Evolutionary conservation across 163 green algal genomes (phyloP).

Genomic region (Prototheca cutis): DNA sequence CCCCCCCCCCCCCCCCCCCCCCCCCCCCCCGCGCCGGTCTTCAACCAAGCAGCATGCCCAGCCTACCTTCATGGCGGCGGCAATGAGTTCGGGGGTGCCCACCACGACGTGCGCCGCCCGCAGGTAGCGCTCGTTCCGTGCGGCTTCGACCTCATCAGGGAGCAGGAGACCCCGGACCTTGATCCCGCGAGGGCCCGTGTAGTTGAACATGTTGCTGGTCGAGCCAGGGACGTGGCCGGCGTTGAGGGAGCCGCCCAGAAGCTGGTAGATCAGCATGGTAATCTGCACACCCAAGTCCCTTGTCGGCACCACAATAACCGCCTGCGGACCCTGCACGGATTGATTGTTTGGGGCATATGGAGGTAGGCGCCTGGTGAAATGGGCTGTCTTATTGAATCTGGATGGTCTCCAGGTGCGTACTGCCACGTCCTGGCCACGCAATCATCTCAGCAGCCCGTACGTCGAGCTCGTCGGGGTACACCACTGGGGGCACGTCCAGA

Average conservation of each 20-base stretch:
- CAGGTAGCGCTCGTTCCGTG: conserved; percentile 28
- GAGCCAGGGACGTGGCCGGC: conserved; percentile 45
- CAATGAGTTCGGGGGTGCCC: conserved; percentile 48
- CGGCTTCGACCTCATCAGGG: conserved; percentile 50
- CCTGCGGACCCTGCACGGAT: conserved; percentile 51
- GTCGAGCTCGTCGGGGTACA: conserved; percentile 57
- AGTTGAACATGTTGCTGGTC: conserved; percentile 72
- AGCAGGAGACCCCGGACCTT: conserved; percentile 66
- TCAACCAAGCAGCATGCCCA: too few species aligned
- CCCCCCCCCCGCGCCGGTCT: too few species aligned
- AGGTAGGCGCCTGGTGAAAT: too few species aligned
- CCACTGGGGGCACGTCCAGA: conserved; percentile 56
- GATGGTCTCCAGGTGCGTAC: too few species aligned
- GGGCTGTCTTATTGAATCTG: too few species aligned
- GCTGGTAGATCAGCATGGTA: conserved; percentile 55
- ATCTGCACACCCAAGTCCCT: conserved; percentile 78
- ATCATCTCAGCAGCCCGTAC: conserved; percentile 1
- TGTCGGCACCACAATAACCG: conserved; percentile 69
- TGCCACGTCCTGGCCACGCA: neutral
- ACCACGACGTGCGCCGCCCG: conserved; percentile 59
- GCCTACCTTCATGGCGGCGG: conserved; percentile 17
- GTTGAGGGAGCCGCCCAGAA: conserved; percentile 65
- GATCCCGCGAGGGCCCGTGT: conserved; percentile 54
- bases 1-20: too few species aligned
- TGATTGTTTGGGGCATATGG: too few species aligned